A percentile compares a stretch with the other conserved stretches of the same genome.
Evolutionary conservation across 2,329 filamentous ascomycete genomes (phyloP).

Genomic region (Neurospora sp.): DNA sequence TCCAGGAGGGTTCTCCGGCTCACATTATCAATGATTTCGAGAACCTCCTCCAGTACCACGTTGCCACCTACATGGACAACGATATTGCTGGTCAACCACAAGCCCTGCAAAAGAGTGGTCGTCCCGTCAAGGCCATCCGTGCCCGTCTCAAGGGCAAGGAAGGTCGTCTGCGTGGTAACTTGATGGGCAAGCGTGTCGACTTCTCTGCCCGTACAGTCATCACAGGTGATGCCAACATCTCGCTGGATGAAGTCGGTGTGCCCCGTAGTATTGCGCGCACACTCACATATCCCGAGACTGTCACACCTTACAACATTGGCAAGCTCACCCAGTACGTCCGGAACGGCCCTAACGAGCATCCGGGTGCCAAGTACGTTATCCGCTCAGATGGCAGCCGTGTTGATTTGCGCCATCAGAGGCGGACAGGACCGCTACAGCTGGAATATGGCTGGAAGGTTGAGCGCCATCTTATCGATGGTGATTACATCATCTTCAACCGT

Average conservation of each 20-base stretch:
- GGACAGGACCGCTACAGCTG: conserved; percentile 73
- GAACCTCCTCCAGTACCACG: conserved; percentile 87
- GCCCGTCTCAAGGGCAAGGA: conserved; percentile 98
- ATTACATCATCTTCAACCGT: conserved; percentile 99
- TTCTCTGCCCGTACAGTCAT: conserved; percentile 99
- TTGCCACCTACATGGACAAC: conserved; percentile 99
- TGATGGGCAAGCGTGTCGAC: conserved; percentile 99
- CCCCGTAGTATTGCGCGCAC: conserved; percentile 87
- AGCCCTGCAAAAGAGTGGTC: conserved; percentile 91
- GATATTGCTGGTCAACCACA: conserved; percentile 94
- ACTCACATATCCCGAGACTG: conserved; percentile 91
- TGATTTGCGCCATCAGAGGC: conserved; percentile 86
- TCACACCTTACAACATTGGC: conserved; percentile 95
- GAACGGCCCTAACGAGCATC: conserved; percentile 90
- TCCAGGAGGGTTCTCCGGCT: conserved; percentile 81
- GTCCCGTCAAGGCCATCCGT: conserved; percentile 93
- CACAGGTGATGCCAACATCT: conserved; percentile 94
- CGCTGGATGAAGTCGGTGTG: conserved; percentile 93
- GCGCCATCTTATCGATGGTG: conserved; percentile 88
- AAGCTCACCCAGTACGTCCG: conserved; percentile 82
- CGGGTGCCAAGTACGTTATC: conserved; percentile 93
- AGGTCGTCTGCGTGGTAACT: conserved; percentile 89
- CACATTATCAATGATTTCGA: conserved; percentile 91
- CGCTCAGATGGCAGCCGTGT: conserved; percentile 88
- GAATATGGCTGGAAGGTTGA: conserved; percentile 99